Evolutionary conservation across 2,329 filamentous ascomycete species (phyloP), one percentile per base, ranked within the genome.

Genomic region (Fusarium pseudoanthophilum): DNA sequence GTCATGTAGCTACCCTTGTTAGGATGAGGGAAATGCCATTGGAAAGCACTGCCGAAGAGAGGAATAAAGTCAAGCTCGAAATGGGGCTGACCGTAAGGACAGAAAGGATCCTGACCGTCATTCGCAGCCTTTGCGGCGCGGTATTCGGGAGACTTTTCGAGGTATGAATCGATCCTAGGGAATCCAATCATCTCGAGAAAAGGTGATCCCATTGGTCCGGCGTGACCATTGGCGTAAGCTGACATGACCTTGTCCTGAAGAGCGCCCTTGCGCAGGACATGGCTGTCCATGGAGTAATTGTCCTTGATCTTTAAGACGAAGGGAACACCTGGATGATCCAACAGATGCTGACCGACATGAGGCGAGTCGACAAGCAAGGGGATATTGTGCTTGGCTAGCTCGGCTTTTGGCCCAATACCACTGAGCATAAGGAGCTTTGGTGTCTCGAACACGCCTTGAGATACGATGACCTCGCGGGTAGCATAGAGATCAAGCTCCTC

Each of bases 361-460:
- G 87, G 87, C 0, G 89, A 87, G 71, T 92, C 84, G 2, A 88
- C 81, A 9, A 61, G 30, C 0, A 56, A n/a, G 1, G 83, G 75
- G 69, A 92, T 91, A 18, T 83, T 80, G 73, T 88, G 85, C 60
- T 83, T 82, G 24, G 84, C 71, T 6, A 93, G 84, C 70, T 90
- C 86, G 0, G 81, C 78, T 11, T 79, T 77, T 0, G 89, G 89
- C 0, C 91, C 91, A 51, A 92, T 85, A 21, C 91, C 91, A 58
- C 85, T 88, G 4, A 92, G 85, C 82, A 91, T 90, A 11, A 93
- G 87, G 4, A 93, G 80, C 79, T 92, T 90, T 6, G 90, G 90
- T 2, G 87, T 87, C 80, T 92, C 90, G 80, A 88, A 92, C 4
- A 88, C 86, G 26, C 90, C 90, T 36, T 81, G 78, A 0, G 84